Conservation (phyloP, 2,329 filamentous ascomycete genomes). For the Scleromitrula shiraiana region DNA sequence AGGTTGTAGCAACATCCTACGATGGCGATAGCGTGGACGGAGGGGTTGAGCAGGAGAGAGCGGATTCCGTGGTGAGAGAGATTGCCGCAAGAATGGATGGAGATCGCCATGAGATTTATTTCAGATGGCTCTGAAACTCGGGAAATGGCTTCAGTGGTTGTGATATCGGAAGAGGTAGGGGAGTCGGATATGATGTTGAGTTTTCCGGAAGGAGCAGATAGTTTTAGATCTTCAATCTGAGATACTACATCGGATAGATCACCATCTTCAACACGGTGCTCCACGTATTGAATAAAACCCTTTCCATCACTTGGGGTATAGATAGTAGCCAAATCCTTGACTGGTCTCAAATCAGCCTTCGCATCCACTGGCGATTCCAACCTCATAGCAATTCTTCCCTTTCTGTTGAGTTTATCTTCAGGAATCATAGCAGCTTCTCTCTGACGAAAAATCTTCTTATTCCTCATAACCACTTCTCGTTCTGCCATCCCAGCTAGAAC, state of each 20-base stretch:
- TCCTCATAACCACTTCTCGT: slow-evolving; percentile 65
- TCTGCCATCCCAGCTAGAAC: slow-evolving; percentile 69
- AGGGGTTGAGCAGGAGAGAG: slow-evolving; percentile 74
- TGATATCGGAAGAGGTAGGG: background rate
- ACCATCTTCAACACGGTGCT: slow-evolving; percentile 65
- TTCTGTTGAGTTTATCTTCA: background rate
- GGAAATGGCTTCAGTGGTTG: background rate
- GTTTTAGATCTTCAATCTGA: slow-evolving; percentile 44
- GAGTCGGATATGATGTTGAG: slow-evolving; percentile 1
- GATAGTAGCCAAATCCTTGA: slow-evolving; percentile 40
- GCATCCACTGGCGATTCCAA: slow-evolving; percentile 4
- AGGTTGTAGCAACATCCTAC: slow-evolving; percentile 99
- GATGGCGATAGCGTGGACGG: slow-evolving; percentile 84
- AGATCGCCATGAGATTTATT: slow-evolving; percentile 69
- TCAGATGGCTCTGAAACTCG: background rate
- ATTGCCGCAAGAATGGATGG: slow-evolving; percentile 95
- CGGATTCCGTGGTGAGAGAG: slow-evolving; percentile 91
- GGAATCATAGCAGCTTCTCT: slow-evolving; percentile 23
- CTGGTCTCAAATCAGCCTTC: slow-evolving; percentile 42
- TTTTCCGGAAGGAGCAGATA: slow-evolving; percentile 6
- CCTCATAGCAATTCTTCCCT: slow-evolving; percentile 13
- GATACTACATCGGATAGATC: slow-evolving; percentile 61
- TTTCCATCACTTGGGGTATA: slow-evolving; percentile 53
- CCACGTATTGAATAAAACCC: slow-evolving; percentile 69
- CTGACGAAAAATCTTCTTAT: slow-evolving; percentile 68